Evolutionary conservation across 306 rosid species (phyloP).

Genomic region (Glycine soja): DNA sequence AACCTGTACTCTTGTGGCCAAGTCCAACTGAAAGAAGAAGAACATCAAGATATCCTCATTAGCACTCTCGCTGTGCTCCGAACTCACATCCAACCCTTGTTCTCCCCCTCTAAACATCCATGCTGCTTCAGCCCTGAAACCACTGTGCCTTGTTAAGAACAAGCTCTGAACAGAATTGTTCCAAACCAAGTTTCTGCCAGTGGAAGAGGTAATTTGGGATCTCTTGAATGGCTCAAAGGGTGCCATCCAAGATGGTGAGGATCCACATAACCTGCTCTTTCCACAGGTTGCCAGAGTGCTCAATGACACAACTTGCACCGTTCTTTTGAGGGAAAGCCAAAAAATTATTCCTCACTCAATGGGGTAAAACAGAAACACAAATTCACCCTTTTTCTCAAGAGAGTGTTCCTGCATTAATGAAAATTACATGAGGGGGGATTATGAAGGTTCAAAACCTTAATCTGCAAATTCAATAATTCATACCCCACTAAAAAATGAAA

Average conservation of each 20-base stretch:
- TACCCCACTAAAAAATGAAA: background rate
- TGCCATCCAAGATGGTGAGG: conserved; percentile 55
- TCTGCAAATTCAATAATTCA: conserved; percentile 23
- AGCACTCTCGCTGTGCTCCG: conserved; percentile 86
- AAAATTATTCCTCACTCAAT: conserved; percentile 34
- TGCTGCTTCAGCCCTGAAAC: conserved; percentile 66
- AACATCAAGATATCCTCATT: conserved; percentile 88
- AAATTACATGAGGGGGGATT: conserved; percentile 24
- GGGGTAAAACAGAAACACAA: conserved; percentile 23
- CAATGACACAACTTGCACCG: conserved; percentile 74
- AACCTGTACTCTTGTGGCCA: conserved; percentile 96
- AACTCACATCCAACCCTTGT: conserved; percentile 66
- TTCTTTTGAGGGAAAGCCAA: conserved; percentile 39
- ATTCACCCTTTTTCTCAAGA: conserved; percentile 20
- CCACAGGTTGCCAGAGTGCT: conserved; percentile 65
- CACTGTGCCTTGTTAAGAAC: conserved; percentile 52
- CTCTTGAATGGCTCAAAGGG: conserved; percentile 58
- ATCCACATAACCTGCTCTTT: conserved; percentile 56
- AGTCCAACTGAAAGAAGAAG: conserved; percentile 88
- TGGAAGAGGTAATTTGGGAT: conserved; percentile 43
- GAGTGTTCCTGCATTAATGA: conserved; percentile 28
- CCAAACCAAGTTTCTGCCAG: conserved; percentile 55
- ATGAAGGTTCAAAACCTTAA: conserved; percentile 32
- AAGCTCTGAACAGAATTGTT: conserved; percentile 49
- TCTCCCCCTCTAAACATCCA: conserved; percentile 88